A percentile compares a stretch with the other conserved stretches of the same genome.
These are phyloP conservation scores for Pyrenophora seminiperda DNA, from an alignment of 2,329 filamentous ascomycete species.

Conservation along the genomic window DNA sequence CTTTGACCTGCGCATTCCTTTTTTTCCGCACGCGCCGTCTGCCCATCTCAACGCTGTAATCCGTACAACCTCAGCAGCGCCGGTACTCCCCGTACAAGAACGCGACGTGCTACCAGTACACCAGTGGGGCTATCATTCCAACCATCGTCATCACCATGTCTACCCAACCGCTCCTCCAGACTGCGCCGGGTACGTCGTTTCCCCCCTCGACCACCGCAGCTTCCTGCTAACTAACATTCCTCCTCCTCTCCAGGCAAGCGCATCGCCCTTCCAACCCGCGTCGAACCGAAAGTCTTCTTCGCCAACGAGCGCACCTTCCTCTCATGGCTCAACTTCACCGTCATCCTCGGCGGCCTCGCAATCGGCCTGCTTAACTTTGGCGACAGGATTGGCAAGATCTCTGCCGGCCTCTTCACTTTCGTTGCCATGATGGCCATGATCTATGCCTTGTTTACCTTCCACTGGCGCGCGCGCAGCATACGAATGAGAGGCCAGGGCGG, in stretches of 20 bases:
- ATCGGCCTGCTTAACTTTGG: conserved; percentile 98
- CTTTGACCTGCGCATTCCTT: conserved; percentile 9
- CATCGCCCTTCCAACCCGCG: conserved; percentile 94
- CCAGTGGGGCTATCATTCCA: conserved; percentile 18
- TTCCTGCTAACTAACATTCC: conserved; percentile 6
- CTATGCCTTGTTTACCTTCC: conserved; percentile 92
- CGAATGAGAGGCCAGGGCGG: conserved; percentile 88
- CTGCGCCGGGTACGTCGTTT: conserved; percentile 73
- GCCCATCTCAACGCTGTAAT: conserved; percentile 18
- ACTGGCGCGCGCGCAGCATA: conserved; percentile 95
- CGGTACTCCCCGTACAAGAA: conserved; percentile 1
- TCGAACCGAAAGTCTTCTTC: conserved; percentile 99
- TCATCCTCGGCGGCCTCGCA: conserved; percentile 94
- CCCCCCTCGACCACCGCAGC: background rate
- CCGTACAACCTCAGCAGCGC: background rate
- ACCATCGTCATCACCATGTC: conserved; percentile 69
- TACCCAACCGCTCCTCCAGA: conserved; percentile 93
- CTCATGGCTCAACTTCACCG: conserved; percentile 99
- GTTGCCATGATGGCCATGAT: conserved; percentile 95
- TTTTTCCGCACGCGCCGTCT: background rate
- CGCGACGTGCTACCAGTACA: conserved; percentile 12
- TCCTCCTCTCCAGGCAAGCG: conserved; percentile 74
- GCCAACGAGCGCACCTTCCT: conserved; percentile 99
- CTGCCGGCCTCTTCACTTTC: conserved; percentile 88
- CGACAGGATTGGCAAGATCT: conserved; percentile 91